These are phyloP conservation scores for Ogataea nitratoaversa DNA, from an alignment of 805 yeast species.

Conservation along the genomic window DNA sequence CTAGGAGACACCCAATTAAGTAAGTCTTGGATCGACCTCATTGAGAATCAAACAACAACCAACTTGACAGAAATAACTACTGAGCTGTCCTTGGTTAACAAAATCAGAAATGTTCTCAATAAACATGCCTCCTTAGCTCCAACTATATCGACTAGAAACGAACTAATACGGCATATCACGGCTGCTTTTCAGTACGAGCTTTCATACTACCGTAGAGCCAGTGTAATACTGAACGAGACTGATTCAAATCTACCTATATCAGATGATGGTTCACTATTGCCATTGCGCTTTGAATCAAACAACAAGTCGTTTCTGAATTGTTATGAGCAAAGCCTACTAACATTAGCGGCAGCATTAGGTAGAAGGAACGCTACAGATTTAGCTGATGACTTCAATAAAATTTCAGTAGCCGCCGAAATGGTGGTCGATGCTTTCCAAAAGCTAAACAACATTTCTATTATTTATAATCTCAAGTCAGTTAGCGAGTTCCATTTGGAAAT, in stretches of 20 bases:
- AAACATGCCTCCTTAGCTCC: conserved; percentile 12
- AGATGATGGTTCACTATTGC: conserved; percentile 11
- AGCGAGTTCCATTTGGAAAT: conserved; percentile 18
- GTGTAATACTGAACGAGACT: conserved; percentile 16
- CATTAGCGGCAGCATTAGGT: conserved; percentile 11
- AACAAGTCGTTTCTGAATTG: conserved; percentile 16
- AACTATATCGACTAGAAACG: conserved; percentile 7
- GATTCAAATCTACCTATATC: conserved; percentile 6
- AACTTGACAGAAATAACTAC: conserved; percentile 14
- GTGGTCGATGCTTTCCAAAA: conserved; percentile 15
- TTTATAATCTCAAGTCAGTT: conserved; percentile 17
- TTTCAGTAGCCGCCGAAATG: conserved; percentile 11
- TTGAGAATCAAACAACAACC: conserved; percentile 18
- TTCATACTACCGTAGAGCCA: conserved; percentile 14
- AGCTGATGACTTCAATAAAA: conserved; percentile 6
- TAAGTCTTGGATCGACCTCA: conserved; percentile 9
- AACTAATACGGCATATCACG: conserved; percentile 5
- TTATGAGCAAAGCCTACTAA: conserved; percentile 18
- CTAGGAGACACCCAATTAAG: conserved; percentile 14
- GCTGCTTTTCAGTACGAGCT: conserved; percentile 13
- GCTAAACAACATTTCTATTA: conserved; percentile 9
- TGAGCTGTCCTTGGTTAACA: conserved; percentile 18
- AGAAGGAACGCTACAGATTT: neutral
- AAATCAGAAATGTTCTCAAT: conserved; percentile 16
- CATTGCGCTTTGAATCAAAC: conserved; percentile 14